Evolutionary conservation across 208 protist species (phyloP), one percentile per base, ranked within the genome.

Genomic region (Leishmania guyanensis): DNA sequence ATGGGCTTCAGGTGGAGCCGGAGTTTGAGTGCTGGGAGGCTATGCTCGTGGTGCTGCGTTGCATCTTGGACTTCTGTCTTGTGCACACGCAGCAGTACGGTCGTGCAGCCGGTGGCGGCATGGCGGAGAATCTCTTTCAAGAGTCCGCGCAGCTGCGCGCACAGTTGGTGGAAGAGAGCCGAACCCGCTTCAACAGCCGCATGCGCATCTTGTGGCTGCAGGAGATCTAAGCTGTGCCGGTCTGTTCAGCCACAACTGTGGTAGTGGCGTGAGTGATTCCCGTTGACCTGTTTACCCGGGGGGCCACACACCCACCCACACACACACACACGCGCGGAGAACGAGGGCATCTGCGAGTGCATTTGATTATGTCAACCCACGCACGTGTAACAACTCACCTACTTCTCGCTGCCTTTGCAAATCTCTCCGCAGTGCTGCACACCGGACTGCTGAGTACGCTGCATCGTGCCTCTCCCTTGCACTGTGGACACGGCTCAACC

Each of bases 1-100:
- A 82, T 73, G 74, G 78, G 6, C 73, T 82, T 48, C 33, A 62
- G 39, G 84, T 93, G 64, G 89, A 93, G 78, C 94, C 94, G 39
- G 90, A 97, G 86, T 94, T 96, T 77, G 94, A 97, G 88, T 97
- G 91, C 85, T 97, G 94, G 92, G 92, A 97, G 83, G 82, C 90
- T n/a, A 58, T 96, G 65, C 70, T 97, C 33, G 69, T 95, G 54
- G 85, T 86, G 65, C 85, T 96, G 82, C 89, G 94, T 8, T 91
- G 88, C 53, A 74, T 94, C 12, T 76, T 97, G 66, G 92, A 97
- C 68, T 94, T 88, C 83, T 92, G 88, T 51, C 90, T 91, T n/a
- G 78, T 92, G 74, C 84, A 88, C 75, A 88, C 64, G 53, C 91
- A 95, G 77, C 86, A 90, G 74, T 84, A 88, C 62, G 78, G 85